These are phyloP conservation scores for Leccinum boreale DNA, from an alignment of 768 basidiomycete species.

Conservation along the genomic window DNA sequence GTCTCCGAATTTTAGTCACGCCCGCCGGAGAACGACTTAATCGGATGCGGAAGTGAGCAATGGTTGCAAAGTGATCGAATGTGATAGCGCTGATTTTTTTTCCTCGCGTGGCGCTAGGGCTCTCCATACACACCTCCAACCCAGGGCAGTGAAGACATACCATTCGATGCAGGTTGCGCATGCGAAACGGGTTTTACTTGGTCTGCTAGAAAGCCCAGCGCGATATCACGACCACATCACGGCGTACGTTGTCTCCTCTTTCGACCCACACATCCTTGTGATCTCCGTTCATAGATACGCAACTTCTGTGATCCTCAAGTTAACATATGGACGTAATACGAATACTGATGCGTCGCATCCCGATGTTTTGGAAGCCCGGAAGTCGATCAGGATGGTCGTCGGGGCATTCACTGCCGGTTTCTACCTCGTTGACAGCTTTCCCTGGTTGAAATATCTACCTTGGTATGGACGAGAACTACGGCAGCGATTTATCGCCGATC, in stretches of 20 bases:
- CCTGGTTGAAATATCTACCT: constrained; percentile 43
- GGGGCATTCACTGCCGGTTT: constrained; percentile 11
- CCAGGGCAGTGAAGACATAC: constrained; percentile 43
- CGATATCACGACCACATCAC: constrained; percentile 7
- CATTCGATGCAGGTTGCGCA: constrained; percentile 41
- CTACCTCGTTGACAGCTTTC: constrained; percentile 33
- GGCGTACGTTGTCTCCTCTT: constrained; percentile 38
- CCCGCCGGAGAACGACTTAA: constrained; percentile 50
- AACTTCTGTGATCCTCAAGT: constrained; percentile 10
- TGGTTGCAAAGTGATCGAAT: background rate
- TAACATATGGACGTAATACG: constrained; percentile 20
- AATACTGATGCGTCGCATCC: constrained; percentile 12
- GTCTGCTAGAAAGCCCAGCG: constrained; percentile 11
- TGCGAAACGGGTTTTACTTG: constrained; percentile 8
- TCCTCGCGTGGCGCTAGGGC: constrained; percentile 33
- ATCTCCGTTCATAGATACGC: constrained; percentile 9
- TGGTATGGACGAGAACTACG: constrained; percentile 55
- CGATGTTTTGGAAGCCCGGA: constrained; percentile 17
- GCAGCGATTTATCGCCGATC: constrained; percentile 48
- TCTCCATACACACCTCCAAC: constrained; percentile 51
- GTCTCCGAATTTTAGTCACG: constrained; percentile 48
- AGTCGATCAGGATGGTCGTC: constrained; percentile 4
- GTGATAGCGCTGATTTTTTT: too few relatives aligned
- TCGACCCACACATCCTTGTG: constrained; percentile 15
- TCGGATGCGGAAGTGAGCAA: constrained; percentile 48